phyloP scores from a whole-genome alignment of 208 protist species.

The Crithidia thermophila region DNA sequence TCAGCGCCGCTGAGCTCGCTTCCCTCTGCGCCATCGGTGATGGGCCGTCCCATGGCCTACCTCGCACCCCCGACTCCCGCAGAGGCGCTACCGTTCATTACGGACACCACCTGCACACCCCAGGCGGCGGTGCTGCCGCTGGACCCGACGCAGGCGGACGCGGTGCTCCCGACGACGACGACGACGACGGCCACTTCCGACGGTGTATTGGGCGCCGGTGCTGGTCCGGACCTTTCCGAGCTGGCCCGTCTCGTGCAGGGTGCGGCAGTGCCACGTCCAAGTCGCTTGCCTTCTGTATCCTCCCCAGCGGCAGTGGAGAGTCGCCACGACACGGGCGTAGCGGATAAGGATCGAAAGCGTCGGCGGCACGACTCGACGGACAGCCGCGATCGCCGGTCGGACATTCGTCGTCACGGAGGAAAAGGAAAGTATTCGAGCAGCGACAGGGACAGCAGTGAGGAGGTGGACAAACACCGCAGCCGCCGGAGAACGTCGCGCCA shows the following conservation, averaged over 20 bases:
- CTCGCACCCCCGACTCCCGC: neutral
- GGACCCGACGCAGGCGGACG: constrained; percentile 21
- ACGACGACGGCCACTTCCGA: neutral
- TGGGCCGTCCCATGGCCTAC: constrained; percentile 2
- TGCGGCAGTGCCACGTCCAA: constrained; percentile 14
- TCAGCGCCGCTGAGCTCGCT: no score
- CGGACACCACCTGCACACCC: constrained; percentile 1
- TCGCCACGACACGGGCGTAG: no score
- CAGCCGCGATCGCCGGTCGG: neutral
- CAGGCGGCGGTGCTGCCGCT: neutral
- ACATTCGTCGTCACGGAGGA: neutral
- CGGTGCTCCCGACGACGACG: no score
- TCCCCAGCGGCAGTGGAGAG: no score
- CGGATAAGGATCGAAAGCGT: neutral
- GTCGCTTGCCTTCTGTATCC: no score
- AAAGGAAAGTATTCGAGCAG: no score
- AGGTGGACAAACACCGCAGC: no score
- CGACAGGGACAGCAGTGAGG: neutral
- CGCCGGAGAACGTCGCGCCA: neutral
- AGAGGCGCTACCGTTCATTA: constrained; percentile 17
- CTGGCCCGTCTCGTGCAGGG: constrained; percentile 26
- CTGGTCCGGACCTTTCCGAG: constrained; percentile 7
- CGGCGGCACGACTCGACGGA: neutral
- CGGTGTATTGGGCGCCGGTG: neutral
- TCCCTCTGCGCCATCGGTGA: no score